These are phyloP conservation scores for Stygiomarasmius scandens DNA, from an alignment of 1,284 basidiomycete genomes.

Conservation along the genomic window DNA sequence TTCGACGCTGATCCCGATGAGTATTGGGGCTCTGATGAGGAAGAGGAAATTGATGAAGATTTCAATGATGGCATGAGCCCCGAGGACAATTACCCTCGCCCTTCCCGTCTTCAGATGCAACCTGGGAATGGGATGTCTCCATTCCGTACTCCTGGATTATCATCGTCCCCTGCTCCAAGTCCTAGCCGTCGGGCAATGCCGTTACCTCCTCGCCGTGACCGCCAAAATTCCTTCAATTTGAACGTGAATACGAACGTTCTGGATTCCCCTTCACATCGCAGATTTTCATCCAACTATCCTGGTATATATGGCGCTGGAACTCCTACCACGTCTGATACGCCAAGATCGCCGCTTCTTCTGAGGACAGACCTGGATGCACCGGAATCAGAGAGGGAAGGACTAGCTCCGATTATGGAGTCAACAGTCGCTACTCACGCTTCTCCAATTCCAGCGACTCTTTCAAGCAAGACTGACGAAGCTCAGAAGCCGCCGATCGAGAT, in stretches of 20 bases:
- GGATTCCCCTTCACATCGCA: slow-evolving; percentile 10
- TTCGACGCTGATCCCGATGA: slow-evolving; percentile 33
- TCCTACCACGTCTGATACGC: neutral
- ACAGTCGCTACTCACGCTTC: neutral
- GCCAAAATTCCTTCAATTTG: neutral
- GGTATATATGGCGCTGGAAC: neutral
- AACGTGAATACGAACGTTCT: neutral
- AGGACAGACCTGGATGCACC: neutral
- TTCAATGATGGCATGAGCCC: neutral
- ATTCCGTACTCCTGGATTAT: neutral
- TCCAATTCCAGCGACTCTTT: too few species aligned
- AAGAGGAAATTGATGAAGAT: neutral
- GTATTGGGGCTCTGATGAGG: slow-evolving; percentile 42
- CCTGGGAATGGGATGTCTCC: neutral
- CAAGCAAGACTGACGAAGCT: too few species aligned
- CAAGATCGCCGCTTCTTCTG: neutral
- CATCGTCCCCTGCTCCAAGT: neutral
- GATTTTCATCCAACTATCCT: slow-evolving; percentile 3
- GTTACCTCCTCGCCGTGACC: neutral
- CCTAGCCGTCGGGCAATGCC: neutral
- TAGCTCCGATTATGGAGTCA: neutral
- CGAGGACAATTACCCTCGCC: neutral
- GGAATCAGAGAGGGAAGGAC: neutral
- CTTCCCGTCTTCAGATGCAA: neutral
- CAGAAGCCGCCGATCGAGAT: slow-evolving; percentile 26